A percentile compares a stretch with the other conserved stretches of the same genome.
These are phyloP conservation scores for Pythium apleroticum DNA, from an alignment of 352 stramenopile genomes.

Conservation along the genomic window DNA sequence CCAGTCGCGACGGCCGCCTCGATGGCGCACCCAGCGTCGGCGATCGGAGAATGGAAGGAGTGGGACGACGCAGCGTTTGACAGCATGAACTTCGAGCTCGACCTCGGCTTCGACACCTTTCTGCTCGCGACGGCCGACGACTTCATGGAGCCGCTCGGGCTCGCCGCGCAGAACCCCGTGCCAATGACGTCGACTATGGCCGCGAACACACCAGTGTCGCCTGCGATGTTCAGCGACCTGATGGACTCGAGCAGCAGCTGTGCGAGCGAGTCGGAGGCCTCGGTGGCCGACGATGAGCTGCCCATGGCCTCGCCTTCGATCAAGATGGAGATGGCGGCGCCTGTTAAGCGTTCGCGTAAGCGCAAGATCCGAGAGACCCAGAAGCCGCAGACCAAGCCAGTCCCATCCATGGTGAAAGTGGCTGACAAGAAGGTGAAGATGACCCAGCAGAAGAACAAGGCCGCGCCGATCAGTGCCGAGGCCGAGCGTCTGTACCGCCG, in stretches of 20 bases:
- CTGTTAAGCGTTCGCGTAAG: conserved; percentile 44
- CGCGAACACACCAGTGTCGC: conserved; percentile 9
- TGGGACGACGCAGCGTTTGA: conserved; percentile 47
- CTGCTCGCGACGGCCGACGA: conserved; percentile 57
- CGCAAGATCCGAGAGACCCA: conserved; percentile 54
- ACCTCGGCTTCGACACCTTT: conserved; percentile 66
- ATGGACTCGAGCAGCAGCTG: conserved; percentile 23
- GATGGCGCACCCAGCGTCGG: neutral
- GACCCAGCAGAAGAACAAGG: conserved; percentile 19
- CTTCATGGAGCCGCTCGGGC: conserved; percentile 51
- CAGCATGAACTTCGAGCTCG: conserved; percentile 48
- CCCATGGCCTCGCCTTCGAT: neutral
- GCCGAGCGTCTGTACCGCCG: conserved; percentile 57
- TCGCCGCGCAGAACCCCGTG: conserved; percentile 24
- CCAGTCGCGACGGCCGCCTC: no score
- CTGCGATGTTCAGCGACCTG: conserved; percentile 25
- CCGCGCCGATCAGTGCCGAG: conserved; percentile 35
- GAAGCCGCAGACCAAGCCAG: conserved; percentile 22
- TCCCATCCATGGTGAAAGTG: conserved; percentile 5
- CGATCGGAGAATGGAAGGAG: conserved; percentile 37
- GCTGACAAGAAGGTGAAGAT: conserved; percentile 33
- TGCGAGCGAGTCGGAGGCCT: conserved; percentile 26
- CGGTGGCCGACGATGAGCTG: conserved; percentile 23
- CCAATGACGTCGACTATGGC: conserved; percentile 28
- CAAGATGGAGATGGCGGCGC: conserved; percentile 6